These are phyloP conservation scores for Entonaema liquescens DNA, from an alignment of 495 filamentous ascomycete genomes.

Conservation along the genomic window DNA sequence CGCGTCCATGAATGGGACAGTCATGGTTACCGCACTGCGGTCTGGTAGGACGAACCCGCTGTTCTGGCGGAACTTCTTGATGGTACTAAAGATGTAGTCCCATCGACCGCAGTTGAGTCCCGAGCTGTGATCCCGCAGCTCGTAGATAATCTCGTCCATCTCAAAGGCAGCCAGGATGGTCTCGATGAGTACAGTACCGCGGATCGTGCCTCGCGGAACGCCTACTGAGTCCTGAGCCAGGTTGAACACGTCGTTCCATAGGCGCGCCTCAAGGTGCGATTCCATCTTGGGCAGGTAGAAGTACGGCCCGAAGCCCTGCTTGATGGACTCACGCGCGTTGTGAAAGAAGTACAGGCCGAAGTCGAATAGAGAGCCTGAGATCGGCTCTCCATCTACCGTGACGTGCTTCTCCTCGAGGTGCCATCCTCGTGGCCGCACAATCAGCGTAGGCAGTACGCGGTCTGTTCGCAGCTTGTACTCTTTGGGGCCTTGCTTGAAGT, in stretches of 20 bases:
- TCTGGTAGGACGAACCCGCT: slow-evolving; percentile 93
- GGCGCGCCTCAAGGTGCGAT: slow-evolving; percentile 92
- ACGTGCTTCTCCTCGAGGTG: slow-evolving; percentile 99
- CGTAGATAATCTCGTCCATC: slow-evolving; percentile 99
- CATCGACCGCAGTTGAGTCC: slow-evolving; percentile 98
- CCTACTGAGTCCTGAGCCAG: slow-evolving; percentile 91
- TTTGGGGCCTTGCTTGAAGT: slow-evolving; percentile 95
- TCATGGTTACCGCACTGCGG: slow-evolving; percentile 93
- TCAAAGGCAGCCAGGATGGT: slow-evolving; percentile 99
- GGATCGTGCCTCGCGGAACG: slow-evolving; percentile 89
- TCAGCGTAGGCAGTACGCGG: slow-evolving; percentile 78
- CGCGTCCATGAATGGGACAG: slow-evolving; percentile 97
- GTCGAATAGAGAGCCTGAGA: slow-evolving; percentile 93
- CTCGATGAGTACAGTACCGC: slow-evolving; percentile 96
- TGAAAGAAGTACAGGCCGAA: slow-evolving; percentile 99
- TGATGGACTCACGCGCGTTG: slow-evolving; percentile 90
- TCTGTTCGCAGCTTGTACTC: slow-evolving; percentile 98
- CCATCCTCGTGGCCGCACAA: slow-evolving; percentile 89
- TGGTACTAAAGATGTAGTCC: slow-evolving; percentile 99
- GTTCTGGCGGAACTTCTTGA: slow-evolving; percentile 99
- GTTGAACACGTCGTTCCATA: slow-evolving; percentile 99
- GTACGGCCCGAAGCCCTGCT: slow-evolving; percentile 88
- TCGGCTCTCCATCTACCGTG: slow-evolving; percentile 93
- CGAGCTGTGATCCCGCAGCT: slow-evolving; percentile 94
- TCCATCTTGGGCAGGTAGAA: slow-evolving; percentile 99